Conservation (phyloP, 345 rosid genomes). For the Gossypium australe region DNA sequence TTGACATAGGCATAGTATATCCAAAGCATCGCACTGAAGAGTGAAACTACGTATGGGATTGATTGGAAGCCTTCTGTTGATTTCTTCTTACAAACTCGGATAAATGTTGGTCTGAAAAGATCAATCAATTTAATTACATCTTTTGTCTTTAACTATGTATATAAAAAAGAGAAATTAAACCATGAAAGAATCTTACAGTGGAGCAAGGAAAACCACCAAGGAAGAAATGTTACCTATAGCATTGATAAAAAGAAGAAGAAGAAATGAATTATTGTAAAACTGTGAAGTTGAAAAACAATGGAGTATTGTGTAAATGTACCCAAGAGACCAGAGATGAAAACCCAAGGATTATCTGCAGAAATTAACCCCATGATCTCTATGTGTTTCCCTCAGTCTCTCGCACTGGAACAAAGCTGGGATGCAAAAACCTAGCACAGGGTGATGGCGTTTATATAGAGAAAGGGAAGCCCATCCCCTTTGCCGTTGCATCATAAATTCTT, state of each 20-base stretch:
- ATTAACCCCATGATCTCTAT: conserved; percentile 13
- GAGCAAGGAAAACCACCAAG: conserved; percentile 32
- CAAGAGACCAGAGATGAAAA: conserved; percentile 22
- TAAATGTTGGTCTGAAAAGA: conserved; percentile 29
- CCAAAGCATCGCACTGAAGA: conserved; percentile 38
- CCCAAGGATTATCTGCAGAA: conserved; percentile 18
- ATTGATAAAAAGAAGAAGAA: neutral
- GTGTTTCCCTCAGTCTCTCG: neutral
- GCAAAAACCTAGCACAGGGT: neutral
- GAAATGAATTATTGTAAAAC: neutral
- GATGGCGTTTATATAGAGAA: neutral
- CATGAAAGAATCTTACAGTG: conserved; percentile 22
- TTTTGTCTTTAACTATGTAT: too few relatives aligned
- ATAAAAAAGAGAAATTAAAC: too few relatives aligned
- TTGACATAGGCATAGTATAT: conserved; percentile 32
- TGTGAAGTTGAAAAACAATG: neutral
- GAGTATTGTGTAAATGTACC: neutral
- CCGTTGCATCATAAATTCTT: neutral
- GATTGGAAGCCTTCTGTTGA: conserved; percentile 36
- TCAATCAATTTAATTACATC: too few relatives aligned
- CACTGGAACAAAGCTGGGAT: neutral
- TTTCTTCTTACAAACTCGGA: conserved; percentile 34
- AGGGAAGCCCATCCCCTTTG: neutral
- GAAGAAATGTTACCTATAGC: conserved; percentile 26
- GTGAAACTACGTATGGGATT: conserved; percentile 7